Evolutionary conservation across 2,329 filamentous ascomycete species (phyloP).

Genomic region (Alternaria angustiovoidea): DNA sequence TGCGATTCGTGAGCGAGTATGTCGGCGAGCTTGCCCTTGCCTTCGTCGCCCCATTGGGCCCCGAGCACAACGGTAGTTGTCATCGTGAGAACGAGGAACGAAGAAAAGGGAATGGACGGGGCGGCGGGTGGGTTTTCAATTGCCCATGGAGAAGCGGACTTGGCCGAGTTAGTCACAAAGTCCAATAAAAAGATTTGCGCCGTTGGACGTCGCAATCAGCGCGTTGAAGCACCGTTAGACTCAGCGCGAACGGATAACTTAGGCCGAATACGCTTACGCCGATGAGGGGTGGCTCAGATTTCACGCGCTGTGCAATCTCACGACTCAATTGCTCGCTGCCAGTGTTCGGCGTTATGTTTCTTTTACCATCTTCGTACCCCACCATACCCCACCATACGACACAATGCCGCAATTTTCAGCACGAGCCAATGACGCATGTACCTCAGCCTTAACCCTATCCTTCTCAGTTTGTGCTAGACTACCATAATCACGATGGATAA

Average conservation of each 20-base stretch:
- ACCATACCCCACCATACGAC: slow-evolving; percentile 21
- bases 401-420: slow-evolving; percentile 24
- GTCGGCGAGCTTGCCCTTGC: slow-evolving; percentile 68
- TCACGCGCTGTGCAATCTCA: neutral
- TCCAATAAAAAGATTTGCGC: slow-evolving; percentile 38
- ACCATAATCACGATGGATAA: too few species aligned
- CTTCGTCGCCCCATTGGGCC: slow-evolving; percentile 68
- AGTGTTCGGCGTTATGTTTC: neutral
- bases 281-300: neutral
- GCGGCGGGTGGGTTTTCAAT: slow-evolving; percentile 32
- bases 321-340: neutral
- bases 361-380: slow-evolving; percentile 20
- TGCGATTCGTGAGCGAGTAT: slow-evolving; percentile 62
- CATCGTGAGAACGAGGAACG: slow-evolving; percentile 35
- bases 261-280: neutral
- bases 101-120: slow-evolving; percentile 19
- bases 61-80: slow-evolving; percentile 67
- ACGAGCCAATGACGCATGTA: slow-evolving; percentile 23
- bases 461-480: too few species aligned
- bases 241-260: neutral
- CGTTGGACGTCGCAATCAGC: slow-evolving; percentile 7
- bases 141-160: slow-evolving; percentile 24
- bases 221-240: neutral
- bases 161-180: slow-evolving; percentile 26
- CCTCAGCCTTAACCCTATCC: neutral